Conservation (phyloP, 345 rosid species). For the Syzygium aromaticum region DNA sequence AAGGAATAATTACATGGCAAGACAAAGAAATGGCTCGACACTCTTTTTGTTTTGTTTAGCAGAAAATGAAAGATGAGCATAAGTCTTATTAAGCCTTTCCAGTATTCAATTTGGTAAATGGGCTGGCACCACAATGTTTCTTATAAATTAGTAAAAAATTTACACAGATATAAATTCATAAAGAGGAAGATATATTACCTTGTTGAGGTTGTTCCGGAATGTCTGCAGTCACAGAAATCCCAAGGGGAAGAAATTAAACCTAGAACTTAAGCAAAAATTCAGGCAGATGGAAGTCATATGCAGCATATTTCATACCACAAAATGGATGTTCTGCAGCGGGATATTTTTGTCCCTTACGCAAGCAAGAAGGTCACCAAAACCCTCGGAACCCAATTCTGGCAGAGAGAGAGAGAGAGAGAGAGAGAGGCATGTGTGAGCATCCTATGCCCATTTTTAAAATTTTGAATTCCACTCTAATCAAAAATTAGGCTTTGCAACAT, state of each 20-base stretch:
- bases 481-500: not conserved
- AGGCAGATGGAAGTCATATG: constrained; percentile 1
- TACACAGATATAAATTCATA: not conserved
- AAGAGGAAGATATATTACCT: constrained; percentile 39
- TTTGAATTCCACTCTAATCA: not conserved
- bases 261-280: not conserved
- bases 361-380: constrained; percentile 81
- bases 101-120: not conserved
- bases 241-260: not conserved
- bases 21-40: not conserved
- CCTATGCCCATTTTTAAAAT: not conserved
- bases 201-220: constrained; percentile 86
- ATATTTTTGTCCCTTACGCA: constrained; percentile 78
- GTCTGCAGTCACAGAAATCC: constrained; percentile 37
- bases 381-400: constrained; percentile 83
- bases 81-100: not conserved
- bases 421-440: not conserved
- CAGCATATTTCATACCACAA: constrained; percentile 58
- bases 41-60: not conserved
- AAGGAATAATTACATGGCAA: not conserved
- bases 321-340: constrained; percentile 86
- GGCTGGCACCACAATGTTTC: not conserved
- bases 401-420: constrained; percentile 2
- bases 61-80: not conserved
- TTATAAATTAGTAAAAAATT: not conserved